A percentile compares a stretch with the other conserved stretches of the same genome.
Evolutionary conservation across 2,329 filamentous ascomycete genomes (phyloP).

Genomic region (Teratosphaeria destructans): DNA sequence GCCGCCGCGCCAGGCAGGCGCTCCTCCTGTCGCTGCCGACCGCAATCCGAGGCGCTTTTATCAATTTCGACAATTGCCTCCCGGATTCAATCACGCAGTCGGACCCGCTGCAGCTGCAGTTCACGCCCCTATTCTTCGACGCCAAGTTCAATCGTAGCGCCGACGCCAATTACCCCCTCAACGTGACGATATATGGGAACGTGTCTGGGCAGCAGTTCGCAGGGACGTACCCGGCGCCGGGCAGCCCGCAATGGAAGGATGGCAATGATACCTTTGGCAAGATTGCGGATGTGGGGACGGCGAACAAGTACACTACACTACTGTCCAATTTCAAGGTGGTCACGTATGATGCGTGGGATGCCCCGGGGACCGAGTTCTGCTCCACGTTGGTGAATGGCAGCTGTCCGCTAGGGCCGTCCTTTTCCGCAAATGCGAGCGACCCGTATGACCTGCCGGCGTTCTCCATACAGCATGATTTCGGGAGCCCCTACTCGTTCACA

Average conservation of each 20-base stretch:
- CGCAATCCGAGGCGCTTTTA: slow-evolving; percentile 51
- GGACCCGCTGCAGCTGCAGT: slow-evolving; percentile 58
- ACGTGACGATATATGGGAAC: slow-evolving; percentile 79
- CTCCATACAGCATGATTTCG: slow-evolving; percentile 61
- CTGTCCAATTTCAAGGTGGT: slow-evolving; percentile 62
- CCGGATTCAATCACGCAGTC: slow-evolving; percentile 47
- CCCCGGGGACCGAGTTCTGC: slow-evolving; percentile 54
- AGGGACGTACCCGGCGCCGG: slow-evolving; percentile 46
- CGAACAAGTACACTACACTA: slow-evolving; percentile 56
- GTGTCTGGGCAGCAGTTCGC: slow-evolving; percentile 61
- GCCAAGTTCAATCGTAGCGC: slow-evolving; percentile 56
- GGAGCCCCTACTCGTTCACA: slow-evolving; percentile 75
- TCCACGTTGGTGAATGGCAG: slow-evolving; percentile 44
- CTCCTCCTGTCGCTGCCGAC: slow-evolving; percentile 13
- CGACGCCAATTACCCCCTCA: slow-evolving; percentile 51
- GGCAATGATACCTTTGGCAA: slow-evolving; percentile 58
- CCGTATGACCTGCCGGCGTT: slow-evolving; percentile 57
- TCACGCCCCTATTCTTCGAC: slow-evolving; percentile 63
- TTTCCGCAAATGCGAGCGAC: slow-evolving; percentile 47
- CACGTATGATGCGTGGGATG: slow-evolving; percentile 60
- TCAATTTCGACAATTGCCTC: slow-evolving; percentile 81
- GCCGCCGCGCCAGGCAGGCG: slow-evolving; percentile 9
- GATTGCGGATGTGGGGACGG: slow-evolving; percentile 54
- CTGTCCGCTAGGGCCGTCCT: slow-evolving; percentile 70
- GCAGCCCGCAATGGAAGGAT: slow-evolving; percentile 53